Evolutionary conservation across 768 basidiomycete species (phyloP).

Genomic region (Imleria badia): DNA sequence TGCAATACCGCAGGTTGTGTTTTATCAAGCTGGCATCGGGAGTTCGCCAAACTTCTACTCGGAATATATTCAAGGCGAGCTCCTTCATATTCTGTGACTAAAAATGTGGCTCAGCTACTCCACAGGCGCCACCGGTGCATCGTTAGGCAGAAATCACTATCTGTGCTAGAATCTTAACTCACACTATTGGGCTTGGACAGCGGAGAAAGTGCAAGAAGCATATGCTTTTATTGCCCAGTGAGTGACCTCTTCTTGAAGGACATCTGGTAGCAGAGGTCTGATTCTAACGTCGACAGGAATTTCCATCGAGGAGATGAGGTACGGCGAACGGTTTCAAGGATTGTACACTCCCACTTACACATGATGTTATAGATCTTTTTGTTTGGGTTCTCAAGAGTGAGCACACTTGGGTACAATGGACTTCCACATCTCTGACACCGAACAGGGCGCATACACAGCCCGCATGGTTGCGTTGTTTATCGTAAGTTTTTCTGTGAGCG

Average conservation of each 20-base stretch:
- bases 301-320: slow-evolving; percentile 74
- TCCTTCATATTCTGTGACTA: background rate
- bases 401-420: slow-evolving; percentile 8
- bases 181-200: slow-evolving; percentile 34
- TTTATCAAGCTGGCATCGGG: slow-evolving; percentile 63
- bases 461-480: slow-evolving; percentile 70
- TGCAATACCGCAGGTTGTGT: slow-evolving; percentile 60
- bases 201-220: slow-evolving; percentile 73
- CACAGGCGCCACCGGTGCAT: slow-evolving; percentile 61
- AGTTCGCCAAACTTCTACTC: slow-evolving; percentile 58
- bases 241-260: slow-evolving; percentile 26
- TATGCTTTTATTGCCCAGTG: slow-evolving; percentile 82
- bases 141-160: slow-evolving; percentile 45
- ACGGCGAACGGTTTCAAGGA: background rate
- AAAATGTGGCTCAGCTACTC: slow-evolving; percentile 9
- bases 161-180: background rate
- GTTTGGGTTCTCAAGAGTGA: slow-evolving; percentile 74
- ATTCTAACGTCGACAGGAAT: slow-evolving; percentile 44
- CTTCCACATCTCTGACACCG: slow-evolving; percentile 2
- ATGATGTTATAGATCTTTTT: slow-evolving; percentile 63
- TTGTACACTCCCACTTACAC: slow-evolving; percentile 5
- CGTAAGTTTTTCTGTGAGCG: background rate
- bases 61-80: slow-evolving; percentile 57
- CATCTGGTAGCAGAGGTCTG: background rate
- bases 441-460: slow-evolving; percentile 72